These are phyloP conservation scores for Neoboletus brunneissimus DNA, from an alignment of 768 basidiomycete genomes.

Conservation along the genomic window DNA sequence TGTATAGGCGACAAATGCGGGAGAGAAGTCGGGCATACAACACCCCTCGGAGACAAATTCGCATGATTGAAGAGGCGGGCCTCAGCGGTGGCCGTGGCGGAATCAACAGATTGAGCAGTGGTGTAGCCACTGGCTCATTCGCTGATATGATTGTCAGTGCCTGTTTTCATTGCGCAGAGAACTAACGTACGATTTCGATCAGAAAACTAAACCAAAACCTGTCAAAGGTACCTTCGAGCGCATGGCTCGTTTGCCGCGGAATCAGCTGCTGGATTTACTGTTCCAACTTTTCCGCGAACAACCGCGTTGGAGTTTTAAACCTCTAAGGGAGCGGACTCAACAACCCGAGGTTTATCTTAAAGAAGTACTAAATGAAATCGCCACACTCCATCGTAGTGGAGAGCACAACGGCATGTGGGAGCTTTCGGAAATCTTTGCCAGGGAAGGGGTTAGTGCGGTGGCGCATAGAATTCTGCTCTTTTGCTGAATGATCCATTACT, in stretches of 20 bases:
- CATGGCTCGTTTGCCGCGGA: slow-evolving; percentile 87
- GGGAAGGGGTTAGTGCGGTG: slow-evolving; percentile 48
- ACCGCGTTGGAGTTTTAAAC: slow-evolving; percentile 79
- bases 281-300: slow-evolving; percentile 75
- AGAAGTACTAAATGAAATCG: slow-evolving; percentile 76
- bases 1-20: slow-evolving; percentile 70
- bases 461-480: neutral
- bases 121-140: slow-evolving; percentile 61
- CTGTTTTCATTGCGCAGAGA: neutral
- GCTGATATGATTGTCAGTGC: slow-evolving; percentile 61
- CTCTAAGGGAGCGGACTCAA: slow-evolving; percentile 73
- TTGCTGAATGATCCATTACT: slow-evolving; percentile 2
- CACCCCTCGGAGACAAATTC: slow-evolving; percentile 62
- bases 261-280: slow-evolving; percentile 82
- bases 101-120: slow-evolving; percentile 77
- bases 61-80: slow-evolving; percentile 70
- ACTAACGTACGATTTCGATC: slow-evolving; percentile 9
- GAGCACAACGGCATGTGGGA: slow-evolving; percentile 82
- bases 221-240: slow-evolving; percentile 77
- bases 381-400: slow-evolving; percentile 71
- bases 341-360: slow-evolving; percentile 88
- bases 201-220: slow-evolving; percentile 66
- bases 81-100: slow-evolving; percentile 67
- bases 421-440: slow-evolving; percentile 70
- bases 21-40: slow-evolving; percentile 65